Percentiles rank a stretch among this genome's conserved stretches.
Conservation (phyloP, 306 rosid genomes). For the Astragalus glycyphyllos region DNA sequence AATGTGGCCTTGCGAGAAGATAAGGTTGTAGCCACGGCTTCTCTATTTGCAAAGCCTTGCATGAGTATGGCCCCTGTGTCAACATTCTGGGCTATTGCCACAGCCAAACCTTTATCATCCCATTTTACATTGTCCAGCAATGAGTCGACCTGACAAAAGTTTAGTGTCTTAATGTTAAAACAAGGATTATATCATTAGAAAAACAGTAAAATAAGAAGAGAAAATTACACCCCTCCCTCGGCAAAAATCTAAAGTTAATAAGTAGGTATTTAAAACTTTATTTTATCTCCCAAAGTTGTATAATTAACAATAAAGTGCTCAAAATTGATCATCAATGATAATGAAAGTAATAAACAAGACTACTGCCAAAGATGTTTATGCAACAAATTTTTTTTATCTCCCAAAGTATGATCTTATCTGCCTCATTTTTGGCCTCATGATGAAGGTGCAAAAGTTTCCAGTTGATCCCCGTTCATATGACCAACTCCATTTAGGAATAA, state of each 20-base stretch:
- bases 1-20: conserved; percentile 80
- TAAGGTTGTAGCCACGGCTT: conserved; percentile 64
- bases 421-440: background rate
- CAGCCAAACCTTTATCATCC: conserved; percentile 88
- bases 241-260: too few relatives aligned
- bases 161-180: conserved; percentile 24
- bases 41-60: conserved; percentile 93
- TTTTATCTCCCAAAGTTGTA: too few relatives aligned
- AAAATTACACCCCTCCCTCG: too few relatives aligned
- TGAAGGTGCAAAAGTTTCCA: background rate
- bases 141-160: conserved; percentile 67
- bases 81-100: conserved; percentile 89
- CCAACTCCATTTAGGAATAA: conserved; percentile 19
- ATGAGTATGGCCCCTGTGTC: conserved; percentile 92
- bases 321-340: too few relatives aligned
- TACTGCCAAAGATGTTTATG: too few relatives aligned
- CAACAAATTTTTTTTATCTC: too few relatives aligned
- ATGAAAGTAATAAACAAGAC: too few relatives aligned
- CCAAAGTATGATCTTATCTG: background rate
- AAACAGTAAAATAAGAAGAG: background rate
- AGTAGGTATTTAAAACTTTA: too few relatives aligned
- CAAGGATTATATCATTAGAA: background rate
- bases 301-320: too few relatives aligned
- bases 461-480: conserved; percentile 29
- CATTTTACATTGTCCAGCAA: conserved; percentile 74